Base-by-base conservation (phyloP, 768 basidiomycete species). In the Russula brevipes region DNA sequence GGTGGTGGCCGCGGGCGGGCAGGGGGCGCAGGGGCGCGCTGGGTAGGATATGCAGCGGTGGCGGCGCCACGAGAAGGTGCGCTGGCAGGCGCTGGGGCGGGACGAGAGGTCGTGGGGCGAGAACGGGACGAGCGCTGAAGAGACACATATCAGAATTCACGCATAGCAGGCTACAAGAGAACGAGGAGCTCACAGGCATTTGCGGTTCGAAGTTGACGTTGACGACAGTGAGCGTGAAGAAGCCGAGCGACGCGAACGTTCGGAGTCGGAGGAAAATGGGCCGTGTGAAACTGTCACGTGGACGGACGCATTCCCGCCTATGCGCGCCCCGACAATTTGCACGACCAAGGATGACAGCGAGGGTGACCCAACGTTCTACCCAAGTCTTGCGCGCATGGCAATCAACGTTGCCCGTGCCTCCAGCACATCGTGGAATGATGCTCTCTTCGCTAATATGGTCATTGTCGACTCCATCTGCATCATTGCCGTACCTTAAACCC, bases 51-150 rank as follows among this genome's bases (percentile, higher is more conserved):
- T 10, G 65, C 65, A 5, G 67, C 67, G 11, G 65, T 68, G 9
- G 72, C 46, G 7, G 71, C 63, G 16, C 71, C 69, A 16, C 75
- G 68, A 36, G 72, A 70, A 5, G 81, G 76, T 66, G 80, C 76
- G 6, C 81, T 72, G n/a, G 88, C 69, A 56, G 82, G 77, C 61
- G 81, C 77, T 47, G 73, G 54, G 39, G 64, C 54, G 5, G 64
- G 16, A n/a, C 66, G 66, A 57, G 72, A 74, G 7, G 79, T 63
- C 44, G 82, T 79, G 59, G 87, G 79, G 60, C 88, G 82, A 72
- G 87, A 83, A 71, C 90, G 89, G 49, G 90, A 91, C 76, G 83
- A 82, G 73, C 90, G 89, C 91, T 91, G 56, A 24, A 56, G 6
- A 50, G n/a, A 30, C 44, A 60, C 52, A 31, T 42, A 11, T 53